Percentiles rank a stretch among this genome's conserved stretches.
phyloP scores from a whole-genome alignment of 73 alveolate genomes.

The Uronychia setigera region DNA sequence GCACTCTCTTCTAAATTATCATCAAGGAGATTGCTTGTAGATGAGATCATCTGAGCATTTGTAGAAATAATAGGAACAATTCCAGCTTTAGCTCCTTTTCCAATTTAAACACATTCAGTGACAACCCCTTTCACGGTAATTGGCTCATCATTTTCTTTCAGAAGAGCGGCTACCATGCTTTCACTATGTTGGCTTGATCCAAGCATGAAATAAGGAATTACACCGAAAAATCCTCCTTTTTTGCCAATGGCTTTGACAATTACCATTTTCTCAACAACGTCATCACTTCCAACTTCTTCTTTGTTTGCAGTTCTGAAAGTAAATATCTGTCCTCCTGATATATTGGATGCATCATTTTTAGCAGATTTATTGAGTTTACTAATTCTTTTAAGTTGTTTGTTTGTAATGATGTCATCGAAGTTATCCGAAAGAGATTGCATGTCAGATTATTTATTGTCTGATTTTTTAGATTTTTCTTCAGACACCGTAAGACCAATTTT shows the following conservation, averaged over 20 bases:
- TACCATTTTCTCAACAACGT: background rate
- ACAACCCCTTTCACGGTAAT: background rate
- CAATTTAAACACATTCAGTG: background rate
- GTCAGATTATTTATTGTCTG: background rate
- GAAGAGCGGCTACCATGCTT: background rate
- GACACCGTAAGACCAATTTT: conserved; percentile 23
- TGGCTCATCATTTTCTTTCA: background rate
- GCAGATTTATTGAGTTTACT: background rate
- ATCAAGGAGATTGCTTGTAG: too few relatives aligned
- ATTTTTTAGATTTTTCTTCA: conserved; percentile 16
- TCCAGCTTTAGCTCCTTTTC: background rate
- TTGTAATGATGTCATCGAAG: background rate
- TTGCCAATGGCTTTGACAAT: background rate
- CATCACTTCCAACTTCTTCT: background rate
- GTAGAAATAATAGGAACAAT: background rate
- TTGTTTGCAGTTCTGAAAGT: background rate
- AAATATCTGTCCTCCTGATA: background rate
- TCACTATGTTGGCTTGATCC: background rate
- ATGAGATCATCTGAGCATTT: background rate
- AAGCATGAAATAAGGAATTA: background rate
- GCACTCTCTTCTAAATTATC: too few relatives aligned
- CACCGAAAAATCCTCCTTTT: background rate
- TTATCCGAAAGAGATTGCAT: background rate
- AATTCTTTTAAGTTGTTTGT: background rate
- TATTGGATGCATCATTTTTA: background rate